Base-by-base conservation (phyloP, 768 basidiomycete genomes). In the Tylopilus plumbeoviolaceoides region DNA sequence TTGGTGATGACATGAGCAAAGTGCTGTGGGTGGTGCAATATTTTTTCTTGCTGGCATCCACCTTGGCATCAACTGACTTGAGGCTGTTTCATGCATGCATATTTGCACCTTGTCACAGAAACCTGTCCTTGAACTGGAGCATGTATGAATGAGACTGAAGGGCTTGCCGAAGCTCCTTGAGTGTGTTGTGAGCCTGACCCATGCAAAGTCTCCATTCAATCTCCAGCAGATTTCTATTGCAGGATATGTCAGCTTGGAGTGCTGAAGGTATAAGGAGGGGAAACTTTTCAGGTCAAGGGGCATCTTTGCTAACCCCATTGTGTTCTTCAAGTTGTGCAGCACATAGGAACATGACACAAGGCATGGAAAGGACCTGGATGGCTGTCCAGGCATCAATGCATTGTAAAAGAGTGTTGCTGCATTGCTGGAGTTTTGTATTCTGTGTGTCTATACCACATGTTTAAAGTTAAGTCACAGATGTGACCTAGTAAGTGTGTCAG, bases 181-280 rank as follows among this genome's bases (percentile, higher is more conserved):
- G 47, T 7, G 33, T 47, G 30, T 53, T 14, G 4, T 47, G 33
- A 17, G 40, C 52, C 2, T 53, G 52, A 3, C 36, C 42, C 4
- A 20, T 5, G 1, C 11, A 11, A 4, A 53, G 47, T 7, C 48
- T 48, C 52, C 52, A 53, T 15, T 53, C 47, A n/a, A 47, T 47
- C 3, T 48, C 41, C 5, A 38, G 7, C 0, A 53, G 35, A n/a
- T n/a, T n/a, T n/a, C n/a, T 1, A 20, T 28, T 3, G 3, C 1
- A 30, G 15, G 9, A 33, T 11, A 17, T 25, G 51, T 31, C 38
- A 17, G n/a, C n/a, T 8, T 14, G 15, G 1, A 43, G 5, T 4
- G 33, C 2, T 2, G 47, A 47, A 2, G 52, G 47, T 5, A 48
- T 23, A 20, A 2, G 38, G 43, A 7, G 5, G 11, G 11, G 31